Percentiles rank a stretch among this genome's conserved stretches.
Evolutionary conservation across 2,329 filamentous ascomycete species (phyloP).

Genomic region (Fusarium hostae): DNA sequence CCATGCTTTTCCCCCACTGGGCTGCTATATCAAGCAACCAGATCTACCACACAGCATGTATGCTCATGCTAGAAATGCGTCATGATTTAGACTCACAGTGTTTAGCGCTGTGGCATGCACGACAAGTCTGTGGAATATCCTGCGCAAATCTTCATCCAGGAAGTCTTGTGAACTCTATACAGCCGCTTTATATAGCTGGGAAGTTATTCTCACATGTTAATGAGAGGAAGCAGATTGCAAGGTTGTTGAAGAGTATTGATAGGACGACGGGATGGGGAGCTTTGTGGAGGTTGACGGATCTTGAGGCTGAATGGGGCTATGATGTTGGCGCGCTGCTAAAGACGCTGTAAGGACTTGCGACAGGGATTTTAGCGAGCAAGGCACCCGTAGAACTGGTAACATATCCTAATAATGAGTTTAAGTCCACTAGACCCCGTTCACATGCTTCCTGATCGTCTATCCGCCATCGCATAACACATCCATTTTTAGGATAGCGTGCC

Average conservation of each 20-base stretch:
- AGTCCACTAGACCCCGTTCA: background rate
- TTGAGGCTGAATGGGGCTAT: conserved; percentile 54
- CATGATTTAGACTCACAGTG: conserved; percentile 45
- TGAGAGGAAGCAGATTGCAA: conserved; percentile 49
- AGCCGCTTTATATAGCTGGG: conserved; percentile 63
- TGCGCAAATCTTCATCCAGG: conserved; percentile 61
- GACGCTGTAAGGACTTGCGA: background rate
- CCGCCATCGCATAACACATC: conserved; percentile 19
- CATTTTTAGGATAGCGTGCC: conserved; percentile 13
- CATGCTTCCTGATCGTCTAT: background rate
- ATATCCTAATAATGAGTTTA: background rate
- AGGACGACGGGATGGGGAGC: conserved; percentile 61
- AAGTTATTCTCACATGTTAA: conserved; percentile 58
- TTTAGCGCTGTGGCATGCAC: conserved; percentile 56
- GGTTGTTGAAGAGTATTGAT: conserved; percentile 58
- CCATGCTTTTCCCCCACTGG: conserved; percentile 60
- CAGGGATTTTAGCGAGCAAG: background rate
- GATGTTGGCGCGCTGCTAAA: conserved; percentile 33
- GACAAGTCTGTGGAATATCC: conserved; percentile 63
- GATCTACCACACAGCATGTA: conserved; percentile 62
- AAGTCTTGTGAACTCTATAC: conserved; percentile 63
- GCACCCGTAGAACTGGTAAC: background rate
- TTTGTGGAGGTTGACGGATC: conserved; percentile 60
- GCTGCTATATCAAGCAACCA: conserved; percentile 64
- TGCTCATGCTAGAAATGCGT: conserved; percentile 58